phyloP scores from a whole-genome alignment of 2,329 filamentous ascomycete genomes.

The Fusarium verticillioides region DNA sequence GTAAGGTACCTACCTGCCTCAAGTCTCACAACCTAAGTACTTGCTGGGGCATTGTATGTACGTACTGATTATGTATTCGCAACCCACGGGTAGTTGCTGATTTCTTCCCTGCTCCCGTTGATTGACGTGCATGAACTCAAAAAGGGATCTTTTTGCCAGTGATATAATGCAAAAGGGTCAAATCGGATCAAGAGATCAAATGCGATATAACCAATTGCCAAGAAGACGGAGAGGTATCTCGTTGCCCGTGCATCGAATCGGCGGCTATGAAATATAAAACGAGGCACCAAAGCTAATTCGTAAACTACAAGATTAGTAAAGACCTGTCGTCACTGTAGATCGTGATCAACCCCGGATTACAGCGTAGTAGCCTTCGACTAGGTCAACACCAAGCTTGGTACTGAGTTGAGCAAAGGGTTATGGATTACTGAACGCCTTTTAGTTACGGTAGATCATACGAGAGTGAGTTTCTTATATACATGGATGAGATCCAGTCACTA shows the following conservation, averaged over 20 bases:
- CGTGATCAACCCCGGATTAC: slow-evolving; percentile 26
- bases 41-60: neutral
- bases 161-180: neutral
- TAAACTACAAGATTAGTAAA: neutral
- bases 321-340: slow-evolving; percentile 19
- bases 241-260: slow-evolving; percentile 17
- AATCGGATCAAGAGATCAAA: neutral
- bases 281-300: slow-evolving; percentile 29
- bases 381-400: slow-evolving; percentile 9
- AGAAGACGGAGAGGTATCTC: neutral
- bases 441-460: neutral
- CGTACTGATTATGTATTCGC: neutral
- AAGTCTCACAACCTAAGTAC: neutral
- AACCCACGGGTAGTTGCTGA: slow-evolving; percentile 3
- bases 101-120: neutral
- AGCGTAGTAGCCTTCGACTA: slow-evolving; percentile 2
- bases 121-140: slow-evolving; percentile 1
- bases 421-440: neutral
- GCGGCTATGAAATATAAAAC: slow-evolving; percentile 6
- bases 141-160: too few species aligned
- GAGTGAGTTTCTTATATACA: neutral
- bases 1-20: neutral
- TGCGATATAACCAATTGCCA: neutral
- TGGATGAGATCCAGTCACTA: neutral
- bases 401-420: neutral